phyloP scores from a whole-genome alignment of 129 eudicot species.

The Centaurea solstitialis region DNA sequence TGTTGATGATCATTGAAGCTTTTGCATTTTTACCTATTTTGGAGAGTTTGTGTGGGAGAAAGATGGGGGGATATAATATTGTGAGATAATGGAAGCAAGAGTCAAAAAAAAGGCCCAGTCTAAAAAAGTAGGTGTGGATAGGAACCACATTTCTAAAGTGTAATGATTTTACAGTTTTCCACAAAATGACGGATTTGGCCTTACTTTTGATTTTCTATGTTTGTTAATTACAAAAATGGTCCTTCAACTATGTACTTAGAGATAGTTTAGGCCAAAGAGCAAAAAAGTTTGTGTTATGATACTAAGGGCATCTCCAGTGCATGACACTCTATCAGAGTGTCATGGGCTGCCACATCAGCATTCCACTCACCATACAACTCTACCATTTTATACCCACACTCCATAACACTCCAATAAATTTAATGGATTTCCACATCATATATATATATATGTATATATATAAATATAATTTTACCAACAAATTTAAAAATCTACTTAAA shows the following conservation, averaged over 20 bases:
- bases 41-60: conserved; percentile 22
- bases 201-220: not conserved
- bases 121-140: conserved; percentile 22
- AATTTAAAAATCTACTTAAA: no score
- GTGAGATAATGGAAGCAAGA: conserved; percentile 7
- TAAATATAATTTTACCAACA: no score
- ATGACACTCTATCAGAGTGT: no score
- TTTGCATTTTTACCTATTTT: conserved; percentile 8
- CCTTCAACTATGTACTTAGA: not conserved
- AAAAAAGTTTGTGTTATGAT: no score
- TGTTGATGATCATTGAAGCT: conserved; percentile 42
- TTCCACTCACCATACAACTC: no score
- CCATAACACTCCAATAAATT: no score
- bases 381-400: no score
- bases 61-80: conserved; percentile 1
- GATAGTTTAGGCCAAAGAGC: not conserved
- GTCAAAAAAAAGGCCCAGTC: conserved; percentile 8
- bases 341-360: no score
- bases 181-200: not conserved
- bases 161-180: conserved; percentile 2
- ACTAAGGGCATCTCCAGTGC: no score
- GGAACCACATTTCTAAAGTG: not conserved
- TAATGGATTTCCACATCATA: no score
- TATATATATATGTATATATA: no score
- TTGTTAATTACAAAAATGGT: not conserved